Base-by-base conservation (phyloP, 345 rosid species). In the Eutrema japonicum region DNA sequence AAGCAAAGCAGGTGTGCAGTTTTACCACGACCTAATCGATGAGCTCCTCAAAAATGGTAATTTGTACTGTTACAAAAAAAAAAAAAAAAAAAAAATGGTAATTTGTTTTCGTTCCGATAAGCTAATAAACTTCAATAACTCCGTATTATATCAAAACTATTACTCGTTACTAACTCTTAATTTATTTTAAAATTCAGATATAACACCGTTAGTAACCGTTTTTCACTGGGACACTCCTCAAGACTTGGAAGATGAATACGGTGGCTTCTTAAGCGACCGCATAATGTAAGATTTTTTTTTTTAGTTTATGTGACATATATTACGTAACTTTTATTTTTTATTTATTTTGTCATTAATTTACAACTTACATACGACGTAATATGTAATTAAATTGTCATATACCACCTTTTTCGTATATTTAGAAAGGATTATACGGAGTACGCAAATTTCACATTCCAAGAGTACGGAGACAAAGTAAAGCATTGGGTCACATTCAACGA, bases 1-100 rank as follows among this genome's bases (percentile, higher is more conserved):
- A 72, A 83, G 82, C 74, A 67, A 59, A 45, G 66, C 74, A 59
- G 89, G 87, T 12, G 74, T 83, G 3, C 74, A 64, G 29, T 78
- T 71, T 71, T 81, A 85, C 78, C 83, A 77, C 57, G 53, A 83
- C 50, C 82, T 85, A 12, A 85, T 85, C 72, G 74, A 83, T 29
- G 85, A 82, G 63, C 87, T 85, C 51, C 78, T 85, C 2, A 57
- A 58, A 48, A 76, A 85, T 14, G 80, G 71, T 75, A 37, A 52
- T 13, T 38, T 0, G 11, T 26, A n/a, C n/a, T n/a, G n/a, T n/a
- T n/a, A n/a, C n/a, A n/a, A n/a, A n/a, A n/a, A n/a, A n/a, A n/a
- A n/a, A n/a, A n/a, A n/a, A n/a, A n/a, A n/a, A n/a, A n/a, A n/a
- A 57, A 58, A 48, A 76, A 85, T 14, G 80, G 71, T 75, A 37